Conservation (phyloP, 2,329 filamentous ascomycete species). For the Trichoderma pleuroti region DNA sequence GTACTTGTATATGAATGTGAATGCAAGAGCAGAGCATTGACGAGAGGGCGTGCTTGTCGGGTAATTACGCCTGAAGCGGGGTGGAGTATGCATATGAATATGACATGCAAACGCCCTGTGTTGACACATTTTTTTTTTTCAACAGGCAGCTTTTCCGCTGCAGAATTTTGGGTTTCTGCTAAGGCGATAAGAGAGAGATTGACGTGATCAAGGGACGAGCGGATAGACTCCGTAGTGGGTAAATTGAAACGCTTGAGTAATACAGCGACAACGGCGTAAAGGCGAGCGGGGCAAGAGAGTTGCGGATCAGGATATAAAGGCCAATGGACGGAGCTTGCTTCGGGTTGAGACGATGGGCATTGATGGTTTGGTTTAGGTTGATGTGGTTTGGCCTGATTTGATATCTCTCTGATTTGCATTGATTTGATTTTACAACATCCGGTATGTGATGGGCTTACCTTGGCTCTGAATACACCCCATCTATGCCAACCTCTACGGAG, state of each 20-base stretch:
- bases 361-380: too few species aligned
- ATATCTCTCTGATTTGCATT: too few species aligned
- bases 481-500: too few species aligned
- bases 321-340: not conserved
- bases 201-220: not conserved
- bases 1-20: not conserved
- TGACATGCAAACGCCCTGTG: not conserved
- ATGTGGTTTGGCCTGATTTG: too few species aligned
- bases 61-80: not conserved
- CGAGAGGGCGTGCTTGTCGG: not conserved
- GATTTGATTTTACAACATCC: not conserved
- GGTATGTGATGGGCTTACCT: not conserved
- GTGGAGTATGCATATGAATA: not conserved
- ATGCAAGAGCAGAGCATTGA: not conserved
- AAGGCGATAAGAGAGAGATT: not conserved
- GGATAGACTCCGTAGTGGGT: not conserved
- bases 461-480: too few species aligned
- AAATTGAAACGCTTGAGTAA: not conserved
- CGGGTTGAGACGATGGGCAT: not conserved
- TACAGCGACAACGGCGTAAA: slow-evolving; percentile 9
- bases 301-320: not conserved
- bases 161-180: not conserved
- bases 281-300: not conserved
- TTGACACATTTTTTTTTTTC: not conserved
- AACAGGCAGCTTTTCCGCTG: not conserved